These are phyloP conservation scores for Mycena citricolor DNA, from an alignment of 1,284 basidiomycete species.

Conservation along the genomic window DNA sequence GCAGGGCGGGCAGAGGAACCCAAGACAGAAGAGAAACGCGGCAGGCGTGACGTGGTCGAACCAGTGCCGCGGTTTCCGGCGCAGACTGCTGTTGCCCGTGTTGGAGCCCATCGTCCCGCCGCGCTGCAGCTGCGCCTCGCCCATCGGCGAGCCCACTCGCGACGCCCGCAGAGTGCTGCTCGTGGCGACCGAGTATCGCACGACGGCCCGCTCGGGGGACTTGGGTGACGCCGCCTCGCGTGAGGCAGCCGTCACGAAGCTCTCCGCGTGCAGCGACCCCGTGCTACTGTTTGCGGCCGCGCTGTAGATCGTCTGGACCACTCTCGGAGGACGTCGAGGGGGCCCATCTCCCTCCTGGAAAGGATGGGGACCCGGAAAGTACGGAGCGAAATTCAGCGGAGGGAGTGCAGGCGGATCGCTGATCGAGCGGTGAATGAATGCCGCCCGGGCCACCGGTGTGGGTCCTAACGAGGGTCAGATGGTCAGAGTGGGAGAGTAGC, in stretches of 20 bases:
- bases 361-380: slow-evolving; percentile 22
- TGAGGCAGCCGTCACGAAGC: slow-evolving; percentile 22
- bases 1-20: slow-evolving; percentile 21
- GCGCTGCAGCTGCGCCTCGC: slow-evolving; percentile 6
- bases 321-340: slow-evolving; percentile 16
- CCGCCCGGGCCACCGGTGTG: background rate
- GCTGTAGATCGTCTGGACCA: slow-evolving; percentile 3
- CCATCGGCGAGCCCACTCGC: background rate
- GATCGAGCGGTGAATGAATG: background rate
- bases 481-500: background rate
- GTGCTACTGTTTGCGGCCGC: slow-evolving; percentile 10
- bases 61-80: slow-evolving; percentile 12
- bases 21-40: slow-evolving; percentile 21
- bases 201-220: too few relatives aligned
- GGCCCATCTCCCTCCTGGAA: slow-evolving; percentile 19
- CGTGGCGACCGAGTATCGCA: background rate
- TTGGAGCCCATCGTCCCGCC: slow-evolving; percentile 10
- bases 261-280: slow-evolving; percentile 23
- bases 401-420: slow-evolving; percentile 14
- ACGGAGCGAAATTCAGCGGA: slow-evolving; percentile 10
- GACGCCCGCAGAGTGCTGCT: slow-evolving; percentile 8
- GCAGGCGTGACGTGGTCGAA: slow-evolving; percentile 10
- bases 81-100: slow-evolving; percentile 3
- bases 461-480: background rate
- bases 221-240: too few relatives aligned